Conservation (phyloP, 306 rosid species). For the Crataegus laevigata region DNA sequence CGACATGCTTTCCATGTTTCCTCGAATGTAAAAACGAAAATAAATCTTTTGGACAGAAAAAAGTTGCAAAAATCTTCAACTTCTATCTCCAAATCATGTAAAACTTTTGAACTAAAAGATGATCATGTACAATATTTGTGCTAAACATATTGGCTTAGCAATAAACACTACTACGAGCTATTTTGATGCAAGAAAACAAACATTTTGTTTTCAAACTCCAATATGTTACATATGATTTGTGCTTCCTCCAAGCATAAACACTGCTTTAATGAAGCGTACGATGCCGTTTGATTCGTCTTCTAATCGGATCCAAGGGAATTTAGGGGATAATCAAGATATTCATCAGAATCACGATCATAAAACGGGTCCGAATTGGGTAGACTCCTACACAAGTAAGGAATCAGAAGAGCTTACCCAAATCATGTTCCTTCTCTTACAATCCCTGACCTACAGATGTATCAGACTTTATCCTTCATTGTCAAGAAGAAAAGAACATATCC, state of each 20-base stretch:
- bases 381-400: too few relatives aligned
- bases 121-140: not conserved
- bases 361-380: too few relatives aligned
- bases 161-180: too few relatives aligned
- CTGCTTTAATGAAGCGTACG: not conserved
- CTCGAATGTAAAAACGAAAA: not conserved
- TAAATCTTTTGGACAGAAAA: not conserved
- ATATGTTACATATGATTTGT: not conserved
- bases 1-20: not conserved
- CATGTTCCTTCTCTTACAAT: not conserved
- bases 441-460: not conserved
- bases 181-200: too few relatives aligned
- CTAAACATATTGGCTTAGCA: too few relatives aligned
- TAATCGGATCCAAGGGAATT: not conserved
- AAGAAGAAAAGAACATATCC: conserved; percentile 7
- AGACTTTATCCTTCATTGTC: not conserved
- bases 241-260: not conserved
- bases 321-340: not conserved
- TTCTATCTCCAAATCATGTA: not conserved
- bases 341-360: not conserved
- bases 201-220: not conserved
- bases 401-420: too few relatives aligned
- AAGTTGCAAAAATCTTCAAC: not conserved
- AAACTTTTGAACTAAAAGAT: not conserved
- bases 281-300: not conserved